Evolutionary conservation across 2,329 filamentous ascomycete genomes (phyloP).

Genomic region (Penicillium sp.): DNA sequence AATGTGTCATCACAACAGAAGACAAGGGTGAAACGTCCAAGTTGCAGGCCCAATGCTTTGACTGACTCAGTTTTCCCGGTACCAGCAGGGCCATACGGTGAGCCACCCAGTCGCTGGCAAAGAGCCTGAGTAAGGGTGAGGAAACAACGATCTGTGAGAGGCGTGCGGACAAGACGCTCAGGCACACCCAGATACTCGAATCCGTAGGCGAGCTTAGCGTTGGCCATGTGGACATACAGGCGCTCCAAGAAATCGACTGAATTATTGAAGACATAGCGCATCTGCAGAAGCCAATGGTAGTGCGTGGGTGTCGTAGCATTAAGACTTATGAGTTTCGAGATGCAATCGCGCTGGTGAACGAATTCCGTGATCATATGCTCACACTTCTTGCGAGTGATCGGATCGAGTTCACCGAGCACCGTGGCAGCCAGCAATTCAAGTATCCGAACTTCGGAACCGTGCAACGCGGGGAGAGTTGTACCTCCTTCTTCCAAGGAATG

Average conservation of each 20-base stretch:
- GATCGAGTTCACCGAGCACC: constrained; percentile 83
- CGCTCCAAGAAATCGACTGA: constrained; percentile 80
- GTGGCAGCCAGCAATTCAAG: constrained; percentile 82
- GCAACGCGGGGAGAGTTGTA: constrained; percentile 64
- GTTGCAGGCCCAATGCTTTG: constrained; percentile 92
- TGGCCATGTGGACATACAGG: constrained; percentile 92
- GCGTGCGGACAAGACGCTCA: constrained; percentile 92
- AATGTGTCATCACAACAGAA: constrained; percentile 99
- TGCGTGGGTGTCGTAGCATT: constrained; percentile 74
- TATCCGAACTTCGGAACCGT: constrained; percentile 78
- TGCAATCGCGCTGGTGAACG: constrained; percentile 92
- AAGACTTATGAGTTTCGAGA: constrained; percentile 76
- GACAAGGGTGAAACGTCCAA: constrained; percentile 95
- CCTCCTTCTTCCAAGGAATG: constrained; percentile 71
- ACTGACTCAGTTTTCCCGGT: constrained; percentile 99
- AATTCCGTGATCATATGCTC: constrained; percentile 99
- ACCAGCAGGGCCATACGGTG: constrained; percentile 93
- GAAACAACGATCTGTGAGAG: constrained; percentile 97
- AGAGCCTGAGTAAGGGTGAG: constrained; percentile 94
- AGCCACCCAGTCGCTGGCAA: constrained; percentile 91
- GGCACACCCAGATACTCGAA: constrained; percentile 98
- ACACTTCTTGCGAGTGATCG: constrained; percentile 90
- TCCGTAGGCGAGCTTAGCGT: constrained; percentile 89
- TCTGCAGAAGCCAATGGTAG: constrained; percentile 90
- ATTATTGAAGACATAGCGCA: constrained; percentile 88